Base-by-base conservation (phyloP, 2,329 filamentous ascomycete species). In the Hymenoscyphus repandus region DNA sequence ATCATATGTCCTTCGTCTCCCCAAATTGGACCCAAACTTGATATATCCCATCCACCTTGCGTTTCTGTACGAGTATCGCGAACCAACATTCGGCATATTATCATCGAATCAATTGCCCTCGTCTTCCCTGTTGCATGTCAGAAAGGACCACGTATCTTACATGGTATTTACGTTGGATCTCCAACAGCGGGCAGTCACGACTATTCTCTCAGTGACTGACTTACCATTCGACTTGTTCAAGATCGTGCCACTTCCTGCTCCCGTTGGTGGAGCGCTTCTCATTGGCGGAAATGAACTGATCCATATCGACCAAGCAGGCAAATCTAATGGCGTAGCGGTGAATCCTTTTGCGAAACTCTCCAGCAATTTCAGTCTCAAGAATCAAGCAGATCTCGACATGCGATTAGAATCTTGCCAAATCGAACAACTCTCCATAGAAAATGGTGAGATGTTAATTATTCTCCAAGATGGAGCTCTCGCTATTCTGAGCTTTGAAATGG, bases 111-210 rank as follows among this genome's bases (percentile, higher is more conserved):
- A 82, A 56, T 77, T 84, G 33, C 82, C 85, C 12, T 91, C 90
- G n/a, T 76, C 78, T 49, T 85, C 88, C 2, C 74, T 97, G 47
- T 70, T 85, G 22, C 72, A 78, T 56, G 87, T 90, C 62, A 81
- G 90, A 57, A 93, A 86, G 64, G 93, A 99, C 66, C 82, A 88
- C 60, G 74, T 96, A 43, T 86, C 84, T 15, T 99, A 96, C 71
- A 90, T 90, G 64, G 92, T 99, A 55, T 96, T 96, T 65, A 96
- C 93, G 0, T 75, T 99, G 46, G 93, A 99, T 65, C 76, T 99
- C 43, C 89, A 96, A 62, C 91, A 97, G 67, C 86, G 85, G 61
- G 91, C 91, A 2, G 96, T 91, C 3, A 99, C 93, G 1, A 90
- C 90, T 1, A 88, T 99, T 57, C 77, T 97, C 6, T 93, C 91